Evolutionary conservation across 2,329 filamentous ascomycete species (phyloP).

Genomic region (Calonectria honghensis): DNA sequence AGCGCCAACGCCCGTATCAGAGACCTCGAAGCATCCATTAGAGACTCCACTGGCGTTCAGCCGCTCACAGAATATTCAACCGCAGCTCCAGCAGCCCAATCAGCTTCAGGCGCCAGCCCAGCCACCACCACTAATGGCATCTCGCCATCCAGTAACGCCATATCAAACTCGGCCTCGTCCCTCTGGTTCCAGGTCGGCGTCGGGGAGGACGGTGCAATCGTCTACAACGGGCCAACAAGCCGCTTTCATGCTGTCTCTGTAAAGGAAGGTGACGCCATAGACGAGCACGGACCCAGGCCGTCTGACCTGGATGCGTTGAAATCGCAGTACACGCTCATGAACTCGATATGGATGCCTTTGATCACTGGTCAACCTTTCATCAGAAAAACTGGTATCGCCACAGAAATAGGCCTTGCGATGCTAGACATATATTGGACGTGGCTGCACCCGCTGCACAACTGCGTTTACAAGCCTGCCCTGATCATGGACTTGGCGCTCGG

Average conservation of each 20-base stretch:
- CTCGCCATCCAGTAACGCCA: not conserved
- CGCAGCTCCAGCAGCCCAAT: not conserved
- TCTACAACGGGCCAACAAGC: slow-evolving; percentile 52
- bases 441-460: slow-evolving; percentile 49
- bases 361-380: slow-evolving; percentile 19
- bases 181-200: slow-evolving; percentile 50
- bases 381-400: slow-evolving; percentile 42
- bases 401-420: slow-evolving; percentile 39
- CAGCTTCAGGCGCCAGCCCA: not conserved
- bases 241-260: slow-evolving; percentile 45
- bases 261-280: not conserved
- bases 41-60: not conserved
- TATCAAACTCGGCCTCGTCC: slow-evolving; percentile 16
- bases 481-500: slow-evolving; percentile 49
- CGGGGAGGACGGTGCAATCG: slow-evolving; percentile 47
- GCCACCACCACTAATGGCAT: slow-evolving; percentile 3
- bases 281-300: not conserved
- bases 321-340: slow-evolving; percentile 19
- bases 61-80: not conserved
- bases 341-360: slow-evolving; percentile 9
- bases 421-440: slow-evolving; percentile 52
- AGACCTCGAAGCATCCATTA: slow-evolving; percentile 11
- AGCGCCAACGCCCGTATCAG: slow-evolving; percentile 34
- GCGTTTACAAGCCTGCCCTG: slow-evolving; percentile 45
- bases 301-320: not conserved